A percentile compares a stretch with the other conserved stretches of the same genome.
phyloP scores from a whole-genome alignment of 1,284 basidiomycete genomes.

The Ustilago nuda region DNA sequence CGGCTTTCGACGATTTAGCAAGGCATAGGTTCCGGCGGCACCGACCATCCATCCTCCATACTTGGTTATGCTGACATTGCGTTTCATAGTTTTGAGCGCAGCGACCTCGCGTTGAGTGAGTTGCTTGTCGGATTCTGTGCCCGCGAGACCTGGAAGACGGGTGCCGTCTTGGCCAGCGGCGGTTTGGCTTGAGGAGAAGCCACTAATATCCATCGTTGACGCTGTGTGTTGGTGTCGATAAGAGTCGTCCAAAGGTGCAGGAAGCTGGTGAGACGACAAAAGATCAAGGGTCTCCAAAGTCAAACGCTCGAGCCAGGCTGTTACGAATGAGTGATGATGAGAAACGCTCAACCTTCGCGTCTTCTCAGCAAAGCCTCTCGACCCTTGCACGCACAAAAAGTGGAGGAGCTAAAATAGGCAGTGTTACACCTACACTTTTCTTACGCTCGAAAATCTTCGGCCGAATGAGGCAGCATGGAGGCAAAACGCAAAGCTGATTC shows the following conservation, averaged over 20 bases:
- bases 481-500: slow-evolving; percentile 26
- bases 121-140: slow-evolving; percentile 45
- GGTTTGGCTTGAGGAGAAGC: background rate
- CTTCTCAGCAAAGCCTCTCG: slow-evolving; percentile 2
- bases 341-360: background rate
- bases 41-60: slow-evolving; percentile 50
- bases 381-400: background rate
- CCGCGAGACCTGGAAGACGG: slow-evolving; percentile 35
- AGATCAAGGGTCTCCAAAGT: background rate
- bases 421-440: background rate
- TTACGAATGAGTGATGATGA: background rate
- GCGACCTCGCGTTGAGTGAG: slow-evolving; percentile 46
- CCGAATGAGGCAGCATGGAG: background rate
- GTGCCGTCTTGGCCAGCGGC: slow-evolving; percentile 6
- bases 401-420: slow-evolving; percentile 9
- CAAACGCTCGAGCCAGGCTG: slow-evolving; percentile 4
- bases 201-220: too few relatives aligned
- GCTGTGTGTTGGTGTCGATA: too few relatives aligned
- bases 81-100: slow-evolving; percentile 42
- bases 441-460: background rate
- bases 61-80: slow-evolving; percentile 46
- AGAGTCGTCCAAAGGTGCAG: background rate
- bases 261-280: background rate
- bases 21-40: slow-evolving; percentile 28
- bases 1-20: slow-evolving; percentile 36